phyloP scores from a whole-genome alignment of 345 rosid genomes.

The Anastatica hierochuntica region DNA sequence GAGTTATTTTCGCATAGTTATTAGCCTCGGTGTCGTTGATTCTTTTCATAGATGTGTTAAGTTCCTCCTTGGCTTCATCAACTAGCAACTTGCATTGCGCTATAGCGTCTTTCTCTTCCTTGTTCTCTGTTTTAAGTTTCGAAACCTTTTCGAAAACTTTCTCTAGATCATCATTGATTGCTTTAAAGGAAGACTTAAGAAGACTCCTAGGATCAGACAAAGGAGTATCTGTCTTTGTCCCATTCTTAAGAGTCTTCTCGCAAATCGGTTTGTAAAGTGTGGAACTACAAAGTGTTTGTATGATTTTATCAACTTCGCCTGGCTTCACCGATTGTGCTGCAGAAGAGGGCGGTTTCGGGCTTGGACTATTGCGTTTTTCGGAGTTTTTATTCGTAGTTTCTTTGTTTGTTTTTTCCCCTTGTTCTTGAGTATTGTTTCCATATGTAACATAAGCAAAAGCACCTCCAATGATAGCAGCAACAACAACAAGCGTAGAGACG shows the following conservation, averaged over 20 bases:
- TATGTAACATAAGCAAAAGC: conserved; percentile 31
- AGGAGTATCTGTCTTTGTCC: conserved; percentile 17
- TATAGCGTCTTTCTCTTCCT: conserved; percentile 45
- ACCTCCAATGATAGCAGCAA: conserved; percentile 31
- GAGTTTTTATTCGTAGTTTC: not conserved
- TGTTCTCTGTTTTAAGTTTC: conserved; percentile 26
- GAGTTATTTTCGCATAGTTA: conserved; percentile 13
- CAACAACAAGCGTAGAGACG: conserved; percentile 27
- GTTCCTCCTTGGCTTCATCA: conserved; percentile 47
- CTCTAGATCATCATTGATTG: conserved; percentile 30
- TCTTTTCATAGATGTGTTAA: conserved; percentile 20
- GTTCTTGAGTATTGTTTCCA: conserved; percentile 15
- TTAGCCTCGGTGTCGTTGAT: conserved; percentile 21
- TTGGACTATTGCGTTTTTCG: not conserved
- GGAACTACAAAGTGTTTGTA: conserved; percentile 38
- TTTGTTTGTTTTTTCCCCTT: conserved; percentile 11
- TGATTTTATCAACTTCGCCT: conserved; percentile 24
- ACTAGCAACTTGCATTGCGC: conserved; percentile 50
- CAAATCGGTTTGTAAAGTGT: conserved; percentile 48
- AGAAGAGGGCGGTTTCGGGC: conserved; percentile 3
- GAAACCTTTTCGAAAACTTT: conserved; percentile 30
- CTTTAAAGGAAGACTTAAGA: conserved; percentile 41
- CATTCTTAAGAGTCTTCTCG: conserved; percentile 30
- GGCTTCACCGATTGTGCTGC: conserved; percentile 14
- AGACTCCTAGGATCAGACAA: conserved; percentile 35